phyloP scores from a whole-genome alignment of 495 filamentous ascomycete genomes.

The Aspergillus ostianus region DNA sequence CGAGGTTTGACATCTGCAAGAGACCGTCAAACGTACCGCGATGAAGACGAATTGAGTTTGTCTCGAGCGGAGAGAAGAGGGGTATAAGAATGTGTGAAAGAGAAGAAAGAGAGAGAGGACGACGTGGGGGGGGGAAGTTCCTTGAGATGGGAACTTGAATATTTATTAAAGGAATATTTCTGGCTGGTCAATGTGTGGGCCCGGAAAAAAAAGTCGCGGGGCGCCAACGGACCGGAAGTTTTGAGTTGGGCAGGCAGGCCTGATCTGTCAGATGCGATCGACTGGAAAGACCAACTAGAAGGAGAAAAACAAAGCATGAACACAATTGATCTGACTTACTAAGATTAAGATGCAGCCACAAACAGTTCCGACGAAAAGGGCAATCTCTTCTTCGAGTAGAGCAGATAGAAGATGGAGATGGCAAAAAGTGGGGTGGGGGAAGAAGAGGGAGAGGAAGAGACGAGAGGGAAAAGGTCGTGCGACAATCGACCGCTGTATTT shows the following conservation, averaged over 20 bases:
- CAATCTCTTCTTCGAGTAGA: neutral
- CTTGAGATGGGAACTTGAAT: neutral
- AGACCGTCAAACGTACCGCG: neutral
- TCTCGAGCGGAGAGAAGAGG: neutral
- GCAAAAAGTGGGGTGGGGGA: neutral
- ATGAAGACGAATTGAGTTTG: neutral
- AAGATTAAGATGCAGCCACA: too few relatives aligned
- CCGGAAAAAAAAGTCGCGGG: slow-evolving; percentile 19
- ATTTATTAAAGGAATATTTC: slow-evolving; percentile 11
- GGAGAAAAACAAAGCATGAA: neutral
- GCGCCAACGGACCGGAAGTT: slow-evolving; percentile 2
- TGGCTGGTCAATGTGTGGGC: slow-evolving; percentile 15
- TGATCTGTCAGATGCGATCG: neutral
- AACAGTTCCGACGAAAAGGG: neutral
- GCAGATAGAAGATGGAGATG: neutral
- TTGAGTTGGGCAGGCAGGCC: neutral
- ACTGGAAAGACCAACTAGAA: neutral
- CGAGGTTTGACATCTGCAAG: slow-evolving; percentile 40
- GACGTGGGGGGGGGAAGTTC: slow-evolving; percentile 7
- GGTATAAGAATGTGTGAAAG: neutral
- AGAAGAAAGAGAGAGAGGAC: slow-evolving; percentile 1
- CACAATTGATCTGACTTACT: neutral
- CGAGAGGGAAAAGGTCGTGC: neutral
- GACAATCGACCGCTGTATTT: neutral
- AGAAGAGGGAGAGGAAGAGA: neutral